Conservation (phyloP, 2,329 filamentous ascomycete genomes). For the Hymenoscyphus salicellus region DNA sequence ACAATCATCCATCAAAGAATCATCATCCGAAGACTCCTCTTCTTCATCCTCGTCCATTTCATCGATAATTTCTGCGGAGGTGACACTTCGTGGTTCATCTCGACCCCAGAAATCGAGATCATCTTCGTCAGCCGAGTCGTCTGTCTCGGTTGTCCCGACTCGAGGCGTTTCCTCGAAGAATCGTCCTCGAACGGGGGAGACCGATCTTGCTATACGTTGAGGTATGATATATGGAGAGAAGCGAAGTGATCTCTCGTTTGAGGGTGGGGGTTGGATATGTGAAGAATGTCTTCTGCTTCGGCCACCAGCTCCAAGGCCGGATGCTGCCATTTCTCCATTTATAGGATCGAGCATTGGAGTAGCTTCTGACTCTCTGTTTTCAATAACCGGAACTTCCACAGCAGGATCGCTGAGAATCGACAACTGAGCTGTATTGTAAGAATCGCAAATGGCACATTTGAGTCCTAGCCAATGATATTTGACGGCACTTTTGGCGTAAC, state of each 20-base stretch:
- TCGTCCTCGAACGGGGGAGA: constrained; percentile 35
- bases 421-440: constrained; percentile 67
- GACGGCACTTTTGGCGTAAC: constrained; percentile 80
- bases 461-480: constrained; percentile 92
- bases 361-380: constrained; percentile 26
- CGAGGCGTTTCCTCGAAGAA: constrained; percentile 22
- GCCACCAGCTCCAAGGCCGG: constrained; percentile 13
- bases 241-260: constrained; percentile 15
- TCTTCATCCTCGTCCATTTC: constrained; percentile 38
- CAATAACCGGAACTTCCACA: constrained; percentile 25
- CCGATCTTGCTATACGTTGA: constrained; percentile 34
- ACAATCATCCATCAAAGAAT: constrained; percentile 34
- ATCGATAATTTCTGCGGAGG: constrained; percentile 29
- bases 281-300: constrained; percentile 34
- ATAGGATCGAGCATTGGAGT: constrained; percentile 18
- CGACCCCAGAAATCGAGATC: constrained; percentile 49
- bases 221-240: constrained; percentile 29
- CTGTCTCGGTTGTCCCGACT: constrained; percentile 44
- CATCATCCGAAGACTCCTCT: constrained; percentile 34
- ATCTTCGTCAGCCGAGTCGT: constrained; percentile 48
- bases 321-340: constrained; percentile 19
- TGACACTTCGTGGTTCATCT: constrained; percentile 40
- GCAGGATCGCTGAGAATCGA: constrained; percentile 52
- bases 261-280: constrained; percentile 24
- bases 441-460: constrained; percentile 74